Evolutionary conservation across 805 yeast species (phyloP).

Genomic region (Komagataella phaffii): DNA sequence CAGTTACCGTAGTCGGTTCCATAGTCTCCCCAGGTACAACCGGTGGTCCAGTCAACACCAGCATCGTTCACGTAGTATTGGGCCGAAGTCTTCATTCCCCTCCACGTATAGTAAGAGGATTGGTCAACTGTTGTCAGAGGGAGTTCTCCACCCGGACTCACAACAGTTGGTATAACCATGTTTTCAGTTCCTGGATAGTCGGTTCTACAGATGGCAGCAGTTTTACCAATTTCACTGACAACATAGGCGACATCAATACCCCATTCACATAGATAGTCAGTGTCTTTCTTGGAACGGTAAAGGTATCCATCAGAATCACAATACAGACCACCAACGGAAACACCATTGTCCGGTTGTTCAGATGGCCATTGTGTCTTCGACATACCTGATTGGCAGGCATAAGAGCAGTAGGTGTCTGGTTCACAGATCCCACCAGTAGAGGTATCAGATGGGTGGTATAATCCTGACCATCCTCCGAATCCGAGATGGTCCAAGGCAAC

Average conservation of each 20-base stretch:
- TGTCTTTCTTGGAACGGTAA: conserved; percentile 41
- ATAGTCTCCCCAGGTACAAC: conserved; percentile 58
- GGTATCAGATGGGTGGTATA: conserved; percentile 30
- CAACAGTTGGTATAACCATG: conserved; percentile 63
- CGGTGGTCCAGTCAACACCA: conserved; percentile 54
- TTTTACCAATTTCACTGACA: conserved; percentile 31
- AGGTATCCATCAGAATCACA: conserved; percentile 43
- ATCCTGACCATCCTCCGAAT: conserved; percentile 76
- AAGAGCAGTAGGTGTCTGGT: conserved; percentile 63
- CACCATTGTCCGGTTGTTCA: conserved; percentile 52
- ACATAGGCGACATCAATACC: conserved; percentile 43
- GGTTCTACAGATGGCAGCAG: conserved; percentile 61
- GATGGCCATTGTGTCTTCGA: conserved; percentile 74
- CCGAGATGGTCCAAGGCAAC: conserved; percentile 58
- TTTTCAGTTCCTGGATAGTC: conserved; percentile 78
- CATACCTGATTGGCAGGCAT: conserved; percentile 72
- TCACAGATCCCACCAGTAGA: conserved; percentile 41
- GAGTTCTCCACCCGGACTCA: conserved; percentile 34
- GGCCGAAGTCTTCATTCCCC: conserved; percentile 50
- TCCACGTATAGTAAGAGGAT: conserved; percentile 46
- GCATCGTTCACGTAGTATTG: conserved; percentile 71
- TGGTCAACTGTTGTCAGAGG: conserved; percentile 50
- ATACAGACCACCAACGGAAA: conserved; percentile 58
- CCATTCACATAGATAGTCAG: conserved; percentile 51
- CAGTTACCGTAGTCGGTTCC: conserved; percentile 60